Evolutionary conservation across 306 rosid species (phyloP).

Genomic region (Trifolium repens): DNA sequence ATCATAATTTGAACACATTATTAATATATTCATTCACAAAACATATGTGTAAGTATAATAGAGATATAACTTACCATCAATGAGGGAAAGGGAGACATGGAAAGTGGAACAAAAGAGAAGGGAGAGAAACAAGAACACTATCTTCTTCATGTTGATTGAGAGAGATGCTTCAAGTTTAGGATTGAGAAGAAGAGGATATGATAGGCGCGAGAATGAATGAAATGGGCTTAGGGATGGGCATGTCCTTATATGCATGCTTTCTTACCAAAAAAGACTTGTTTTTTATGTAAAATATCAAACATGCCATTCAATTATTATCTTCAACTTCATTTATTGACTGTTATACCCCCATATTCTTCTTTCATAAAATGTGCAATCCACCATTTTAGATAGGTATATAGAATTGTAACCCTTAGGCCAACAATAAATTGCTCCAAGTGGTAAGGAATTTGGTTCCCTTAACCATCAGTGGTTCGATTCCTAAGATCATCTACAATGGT

Average conservation of each 20-base stretch:
- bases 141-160: slow-evolving; percentile 38
- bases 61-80: slow-evolving; percentile 63
- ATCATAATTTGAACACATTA: no score
- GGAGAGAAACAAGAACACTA: slow-evolving; percentile 46
- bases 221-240: slow-evolving; percentile 32
- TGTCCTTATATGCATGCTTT: slow-evolving; percentile 71
- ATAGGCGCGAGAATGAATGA: slow-evolving; percentile 20
- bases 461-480: no score
- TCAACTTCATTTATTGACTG: slow-evolving; percentile 30
- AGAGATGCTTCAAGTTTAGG: slow-evolving; percentile 15
- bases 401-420: no score
- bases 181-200: not conserved
- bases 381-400: no score
- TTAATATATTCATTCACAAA: no score
- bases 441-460: no score
- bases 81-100: slow-evolving; percentile 59
- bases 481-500: no score
- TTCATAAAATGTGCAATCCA: not conserved
- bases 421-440: no score
- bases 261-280: slow-evolving; percentile 43
- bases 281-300: slow-evolving; percentile 32
- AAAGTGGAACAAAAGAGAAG: slow-evolving; percentile 61
- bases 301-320: slow-evolving; percentile 54
- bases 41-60: no score
- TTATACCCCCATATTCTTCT: not conserved